phyloP scores from a whole-genome alignment of 768 basidiomycete genomes.

The Trametopsis cervina region DNA sequence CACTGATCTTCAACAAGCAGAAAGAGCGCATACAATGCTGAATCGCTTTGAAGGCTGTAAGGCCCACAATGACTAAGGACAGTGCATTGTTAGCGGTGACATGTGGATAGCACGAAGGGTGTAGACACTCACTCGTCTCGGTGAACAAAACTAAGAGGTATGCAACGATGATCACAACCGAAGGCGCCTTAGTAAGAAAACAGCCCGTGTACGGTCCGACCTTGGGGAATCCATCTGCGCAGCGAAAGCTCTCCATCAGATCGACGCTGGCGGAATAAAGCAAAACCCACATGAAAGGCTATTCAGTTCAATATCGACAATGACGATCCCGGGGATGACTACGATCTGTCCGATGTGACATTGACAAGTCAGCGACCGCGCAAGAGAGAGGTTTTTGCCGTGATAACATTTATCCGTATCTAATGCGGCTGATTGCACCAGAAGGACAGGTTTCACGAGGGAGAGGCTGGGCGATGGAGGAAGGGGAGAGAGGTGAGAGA shows the following conservation, averaged over 20 bases:
- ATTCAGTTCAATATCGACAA: conserved; percentile 29
- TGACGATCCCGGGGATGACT: conserved; percentile 25
- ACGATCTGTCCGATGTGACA: conserved; percentile 22
- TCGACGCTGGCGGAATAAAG: not conserved
- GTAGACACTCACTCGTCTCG: conserved; percentile 31
- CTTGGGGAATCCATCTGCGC: conserved; percentile 12
- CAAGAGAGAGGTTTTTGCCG: not conserved
- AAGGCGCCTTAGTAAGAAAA: conserved; percentile 25
- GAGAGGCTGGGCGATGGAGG: not conserved
- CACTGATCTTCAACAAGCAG: not conserved
- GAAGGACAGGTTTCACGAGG: not conserved
- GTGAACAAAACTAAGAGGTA: conserved; percentile 32
- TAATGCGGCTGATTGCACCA: not conserved
- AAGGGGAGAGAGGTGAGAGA: not conserved
- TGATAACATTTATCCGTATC: not conserved
- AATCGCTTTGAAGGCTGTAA: conserved; percentile 32
- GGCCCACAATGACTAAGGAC: conserved; percentile 29
- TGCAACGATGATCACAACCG: conserved; percentile 29
- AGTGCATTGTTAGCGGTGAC: not conserved
- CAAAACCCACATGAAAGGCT: conserved; percentile 28
- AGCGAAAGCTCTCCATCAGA: not conserved
- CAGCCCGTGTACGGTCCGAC: conserved; percentile 25
- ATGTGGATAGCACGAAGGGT: not conserved
- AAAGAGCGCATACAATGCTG: conserved; percentile 28
- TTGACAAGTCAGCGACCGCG: not conserved